A percentile compares a stretch with the other conserved stretches of the same genome.
Evolutionary conservation across 345 rosid genomes (phyloP).

Genomic region (Cardamine chenopodiifolia): DNA sequence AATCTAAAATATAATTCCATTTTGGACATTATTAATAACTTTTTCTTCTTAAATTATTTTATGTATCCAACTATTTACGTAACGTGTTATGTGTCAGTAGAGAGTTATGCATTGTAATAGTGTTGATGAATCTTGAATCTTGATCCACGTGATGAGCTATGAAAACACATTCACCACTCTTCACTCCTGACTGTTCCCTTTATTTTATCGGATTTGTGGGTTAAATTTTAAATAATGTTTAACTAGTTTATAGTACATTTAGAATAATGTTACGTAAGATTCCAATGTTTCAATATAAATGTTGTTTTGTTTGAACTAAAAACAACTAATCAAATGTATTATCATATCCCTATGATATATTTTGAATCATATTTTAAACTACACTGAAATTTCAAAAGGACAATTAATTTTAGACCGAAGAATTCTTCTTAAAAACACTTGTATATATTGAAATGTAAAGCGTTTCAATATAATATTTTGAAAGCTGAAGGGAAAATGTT

Average conservation of each 20-base stretch:
- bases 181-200: slow-evolving; percentile 21
- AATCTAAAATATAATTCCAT: background rate
- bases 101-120: background rate
- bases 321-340: background rate
- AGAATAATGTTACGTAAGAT: background rate
- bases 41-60: background rate
- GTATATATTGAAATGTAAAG: background rate
- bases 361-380: no score
- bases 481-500: background rate
- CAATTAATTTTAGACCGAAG: no score
- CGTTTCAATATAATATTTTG: background rate
- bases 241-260: background rate
- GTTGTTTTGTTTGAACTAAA: background rate
- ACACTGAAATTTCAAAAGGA: background rate
- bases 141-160: slow-evolving; percentile 23
- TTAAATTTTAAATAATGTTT: background rate
- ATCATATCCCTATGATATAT: no score
- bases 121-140: background rate
- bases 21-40: background rate
- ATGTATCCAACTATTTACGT: slow-evolving; percentile 2
- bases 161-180: slow-evolving; percentile 15
- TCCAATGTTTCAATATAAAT: background rate
- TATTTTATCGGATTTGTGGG: background rate
- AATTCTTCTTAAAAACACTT: no score
- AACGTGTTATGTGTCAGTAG: background rate